Evolutionary conservation across 345 rosid species (phyloP), one percentile per base, ranked within the genome.

Genomic region (Brassica incana): DNA sequence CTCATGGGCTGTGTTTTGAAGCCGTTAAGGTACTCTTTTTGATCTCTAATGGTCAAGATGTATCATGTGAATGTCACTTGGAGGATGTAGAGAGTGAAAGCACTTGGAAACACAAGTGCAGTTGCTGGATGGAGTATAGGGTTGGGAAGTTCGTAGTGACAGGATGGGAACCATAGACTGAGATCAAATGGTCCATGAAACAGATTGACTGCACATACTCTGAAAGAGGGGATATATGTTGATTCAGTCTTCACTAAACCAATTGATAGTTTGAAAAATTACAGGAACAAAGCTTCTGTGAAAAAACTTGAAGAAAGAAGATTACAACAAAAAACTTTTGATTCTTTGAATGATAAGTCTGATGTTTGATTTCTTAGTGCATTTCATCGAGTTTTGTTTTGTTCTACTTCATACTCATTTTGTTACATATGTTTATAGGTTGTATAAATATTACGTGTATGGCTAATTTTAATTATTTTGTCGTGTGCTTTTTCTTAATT

Each of bases 161-260:
- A 2, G 81, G 86, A 67, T 73, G 91, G 3, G 89, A 90, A 69
- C 86, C 92, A 8, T 65, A 83, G 8, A 85, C 90, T 0, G 97
- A 91, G 74, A 90, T 95, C 66, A 84, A 84, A 27, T 95, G 91
- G 84, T 92, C 97, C 14, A 86, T 92, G 95, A 95, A 90, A 82
- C 97, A 92, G 90, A 92, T 92, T 29, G 97, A 91, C 65, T 91
- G 99, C 82, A 95, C 97, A 0, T 97, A 92, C 72, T 92, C 97
- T 2, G 2, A 92, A 92, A 84, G 95, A 95, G 1, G 97, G 99
- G 72, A 80, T 94, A 72, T 94, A 97, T 82, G 93, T 95, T 72
- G 97, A 91, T 88, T 84, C 97, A 62, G 97, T 92, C 77, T 92
- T 82, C 78, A 88, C 18, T 25, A 85, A 87, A 77, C 95, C 97